phyloP scores from a whole-genome alignment of 2,329 filamentous ascomycete genomes.

The Colletotrichum sp. region DNA sequence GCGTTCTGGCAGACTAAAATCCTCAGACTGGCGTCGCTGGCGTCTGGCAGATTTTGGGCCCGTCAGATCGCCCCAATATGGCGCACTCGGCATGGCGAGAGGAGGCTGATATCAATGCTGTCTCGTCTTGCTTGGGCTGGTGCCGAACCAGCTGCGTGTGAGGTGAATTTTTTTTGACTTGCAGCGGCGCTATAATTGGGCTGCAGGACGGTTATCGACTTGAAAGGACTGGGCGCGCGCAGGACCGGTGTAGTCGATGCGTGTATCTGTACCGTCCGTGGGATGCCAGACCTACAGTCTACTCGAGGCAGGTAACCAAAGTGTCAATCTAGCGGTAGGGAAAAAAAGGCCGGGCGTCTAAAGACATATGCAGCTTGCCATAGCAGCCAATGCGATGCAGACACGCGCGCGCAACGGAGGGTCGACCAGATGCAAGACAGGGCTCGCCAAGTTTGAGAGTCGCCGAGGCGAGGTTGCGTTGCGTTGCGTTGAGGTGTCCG shows the following conservation, averaged over 20 bases:
- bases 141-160: neutral
- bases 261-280: slow-evolving; percentile 4
- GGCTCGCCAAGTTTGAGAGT: slow-evolving; percentile 1
- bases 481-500: neutral
- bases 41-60: slow-evolving; percentile 23
- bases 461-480: slow-evolving; percentile 1
- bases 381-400: slow-evolving; percentile 49
- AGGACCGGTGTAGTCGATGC: slow-evolving; percentile 1
- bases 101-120: slow-evolving; percentile 18
- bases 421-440: slow-evolving; percentile 7
- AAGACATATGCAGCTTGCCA: slow-evolving; percentile 23
- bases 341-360: slow-evolving; percentile 18
- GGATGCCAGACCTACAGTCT: neutral
- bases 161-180: neutral
- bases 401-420: slow-evolving; percentile 36
- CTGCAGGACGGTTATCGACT: slow-evolving; percentile 11
- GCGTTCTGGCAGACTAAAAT: slow-evolving; percentile 15
- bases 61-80: slow-evolving; percentile 57
- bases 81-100: slow-evolving; percentile 28
- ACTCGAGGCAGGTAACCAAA: slow-evolving; percentile 7
- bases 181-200: slow-evolving; percentile 11
- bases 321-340: slow-evolving; percentile 10
- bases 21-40: slow-evolving; percentile 21
- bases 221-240: neutral
- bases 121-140: slow-evolving; percentile 28